Conservation (phyloP, 148 eudicot species). For the Rhododendron simsii region DNA sequence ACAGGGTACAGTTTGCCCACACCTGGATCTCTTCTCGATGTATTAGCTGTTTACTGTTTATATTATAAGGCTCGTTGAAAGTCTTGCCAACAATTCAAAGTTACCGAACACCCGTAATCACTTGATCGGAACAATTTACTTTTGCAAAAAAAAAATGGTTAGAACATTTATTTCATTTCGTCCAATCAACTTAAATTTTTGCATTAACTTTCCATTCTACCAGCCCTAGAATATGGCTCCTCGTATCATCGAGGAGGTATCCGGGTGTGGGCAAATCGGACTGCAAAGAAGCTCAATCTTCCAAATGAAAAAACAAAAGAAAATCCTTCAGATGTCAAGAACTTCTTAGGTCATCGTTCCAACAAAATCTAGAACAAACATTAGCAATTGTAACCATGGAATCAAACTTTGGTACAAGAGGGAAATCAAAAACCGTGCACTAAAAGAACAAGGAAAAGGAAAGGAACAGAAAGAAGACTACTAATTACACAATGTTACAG, state of each 20-base stretch:
- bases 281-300: neutral
- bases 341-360: neutral
- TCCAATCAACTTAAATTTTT: neutral
- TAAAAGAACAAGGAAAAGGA: neutral
- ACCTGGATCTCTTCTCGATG: neutral
- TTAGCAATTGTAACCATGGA: slow-evolving; percentile 2
- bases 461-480: neutral
- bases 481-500: slow-evolving; percentile 18
- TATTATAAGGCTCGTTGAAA: neutral
- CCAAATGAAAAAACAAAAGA: neutral
- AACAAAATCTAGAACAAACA: neutral
- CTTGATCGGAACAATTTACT: neutral
- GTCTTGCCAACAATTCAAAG: neutral
- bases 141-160: no score
- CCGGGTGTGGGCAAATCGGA: neutral
- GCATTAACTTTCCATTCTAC: neutral
- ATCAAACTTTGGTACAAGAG: neutral
- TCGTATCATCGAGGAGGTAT: neutral
- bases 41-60: no score
- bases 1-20: neutral
- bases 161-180: neutral
- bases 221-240: neutral
- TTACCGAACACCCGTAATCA: neutral
- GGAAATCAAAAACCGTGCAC: neutral
- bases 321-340: neutral